phyloP scores from a whole-genome alignment of 371 early-diverging fungal species.

The Mortierella sp. region DNA sequence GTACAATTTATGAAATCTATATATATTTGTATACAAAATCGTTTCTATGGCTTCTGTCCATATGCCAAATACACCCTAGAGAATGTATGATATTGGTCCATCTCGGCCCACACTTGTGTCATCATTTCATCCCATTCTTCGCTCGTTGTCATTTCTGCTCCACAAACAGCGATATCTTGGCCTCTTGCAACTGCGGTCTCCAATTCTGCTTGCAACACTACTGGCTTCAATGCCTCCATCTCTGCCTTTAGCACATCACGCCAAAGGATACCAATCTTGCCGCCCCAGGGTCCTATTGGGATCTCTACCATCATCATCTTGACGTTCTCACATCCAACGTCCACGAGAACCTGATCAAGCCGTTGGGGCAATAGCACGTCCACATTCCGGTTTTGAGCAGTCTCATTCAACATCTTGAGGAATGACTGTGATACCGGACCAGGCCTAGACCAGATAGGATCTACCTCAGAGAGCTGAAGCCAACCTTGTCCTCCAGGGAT shows the following conservation, averaged over 20 bases:
- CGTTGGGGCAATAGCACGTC: constrained; percentile 43
- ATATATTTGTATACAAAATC: no score
- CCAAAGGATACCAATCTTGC: constrained; percentile 52
- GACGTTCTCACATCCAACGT: constrained; percentile 51
- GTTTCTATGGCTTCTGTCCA: constrained; percentile 37
- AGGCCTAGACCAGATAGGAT: constrained; percentile 62
- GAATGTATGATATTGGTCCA: constrained; percentile 55
- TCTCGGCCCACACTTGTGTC: constrained; percentile 51
- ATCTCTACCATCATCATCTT: constrained; percentile 57
- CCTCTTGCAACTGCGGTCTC: constrained; percentile 42
- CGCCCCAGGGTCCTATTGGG: constrained; percentile 56
- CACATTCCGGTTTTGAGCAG: constrained; percentile 46
- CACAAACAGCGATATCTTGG: constrained; percentile 46
- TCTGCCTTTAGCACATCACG: constrained; percentile 50
- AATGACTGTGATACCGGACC: constrained; percentile 60
- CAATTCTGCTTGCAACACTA: constrained; percentile 43
- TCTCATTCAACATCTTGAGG: constrained; percentile 47
- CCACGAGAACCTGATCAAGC: constrained; percentile 36
- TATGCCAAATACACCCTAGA: constrained; percentile 50
- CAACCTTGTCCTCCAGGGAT: constrained; percentile 40
- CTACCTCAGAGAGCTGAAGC: constrained; percentile 62
- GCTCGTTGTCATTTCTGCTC: constrained; percentile 54
- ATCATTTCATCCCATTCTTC: constrained; percentile 59
- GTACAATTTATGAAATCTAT: not conserved
- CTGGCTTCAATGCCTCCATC: constrained; percentile 50